Evolutionary conservation across 257 asterid species (phyloP), one percentile per base, ranked within the genome.

Genomic region (Eucommia ulmoides): DNA sequence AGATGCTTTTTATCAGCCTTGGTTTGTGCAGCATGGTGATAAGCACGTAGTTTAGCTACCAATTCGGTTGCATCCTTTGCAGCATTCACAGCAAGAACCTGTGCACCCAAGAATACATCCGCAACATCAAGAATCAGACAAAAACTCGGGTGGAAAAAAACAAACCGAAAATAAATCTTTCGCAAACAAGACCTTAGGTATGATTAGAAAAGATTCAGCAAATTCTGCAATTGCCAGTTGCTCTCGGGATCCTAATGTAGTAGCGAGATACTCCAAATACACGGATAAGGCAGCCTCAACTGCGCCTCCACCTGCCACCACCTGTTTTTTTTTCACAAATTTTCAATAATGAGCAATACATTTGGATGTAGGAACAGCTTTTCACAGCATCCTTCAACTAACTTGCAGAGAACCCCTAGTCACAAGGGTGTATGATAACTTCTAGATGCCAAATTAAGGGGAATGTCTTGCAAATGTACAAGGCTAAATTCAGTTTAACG

Each of bases 301-400:
- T 11, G 97, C 97, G 64, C 97, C 96, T 55, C 97, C 97, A 22
- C 96, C 97, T 60, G 97, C 96, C 56, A 85, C 96, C 16, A 89
- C 96, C 98, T 84, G 63, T 33, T 67, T 56, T 38, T n/a, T n/a
- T n/a, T 19, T 42, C 51, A 62, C 7, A n/a, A 48, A 18, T 64
- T 35, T 9, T 10, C 44, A 35, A 11, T 1, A 18, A 9, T 35
- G 44, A 29, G 38, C 10, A 9, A 18, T 18, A 35, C 44, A 2
- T n/a, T 2, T 35, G 44, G 44, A 35, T 9, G 16, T 18, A 35
- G 16, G 11, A 9, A 35, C 11, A 3, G 44, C 11, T 10, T 9
- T 10, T 11, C 11, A 35, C n/a, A n/a, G n/a, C n/a, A n/a, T n/a
- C n/a, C n/a, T n/a, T n/a, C n/a, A n/a, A n/a, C n/a, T n/a, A n/a